Percentiles rank a stretch among this genome's conserved stretches.
Evolutionary conservation across 345 rosid species (phyloP).

Genomic region (Triadica sebifera): DNA sequence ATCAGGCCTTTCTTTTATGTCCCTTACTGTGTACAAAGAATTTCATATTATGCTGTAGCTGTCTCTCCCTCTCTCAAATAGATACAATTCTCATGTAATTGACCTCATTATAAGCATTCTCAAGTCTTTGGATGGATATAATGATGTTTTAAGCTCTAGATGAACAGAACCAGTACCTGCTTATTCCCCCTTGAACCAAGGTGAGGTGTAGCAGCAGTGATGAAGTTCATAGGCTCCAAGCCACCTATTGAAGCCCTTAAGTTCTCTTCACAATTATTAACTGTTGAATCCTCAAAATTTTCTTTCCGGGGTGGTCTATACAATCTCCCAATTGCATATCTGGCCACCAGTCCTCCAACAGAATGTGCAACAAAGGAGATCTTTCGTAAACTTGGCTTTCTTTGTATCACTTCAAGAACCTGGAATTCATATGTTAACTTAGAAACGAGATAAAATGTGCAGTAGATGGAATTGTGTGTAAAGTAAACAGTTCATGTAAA

Average conservation of each 20-base stretch:
- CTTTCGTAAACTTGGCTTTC: slow-evolving; percentile 59
- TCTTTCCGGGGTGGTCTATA: slow-evolving; percentile 53
- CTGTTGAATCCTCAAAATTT: slow-evolving; percentile 27
- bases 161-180: slow-evolving; percentile 50
- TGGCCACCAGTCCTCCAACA: slow-evolving; percentile 85
- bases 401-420: slow-evolving; percentile 74
- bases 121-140: slow-evolving; percentile 11
- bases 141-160: slow-evolving; percentile 9
- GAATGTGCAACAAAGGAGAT: slow-evolving; percentile 94
- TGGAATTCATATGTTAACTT: slow-evolving; percentile 28
- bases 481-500: not conserved
- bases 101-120: not conserved
- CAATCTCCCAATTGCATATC: slow-evolving; percentile 89
- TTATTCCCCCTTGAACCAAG: slow-evolving; percentile 95
- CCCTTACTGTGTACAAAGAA: not conserved
- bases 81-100: not conserved
- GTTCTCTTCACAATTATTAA: slow-evolving; percentile 27
- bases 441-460: slow-evolving; percentile 3
- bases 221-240: slow-evolving; percentile 81
- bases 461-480: not conserved
- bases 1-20: not conserved
- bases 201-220: slow-evolving; percentile 95
- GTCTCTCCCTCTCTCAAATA: not conserved
- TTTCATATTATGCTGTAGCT: not conserved
- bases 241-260: slow-evolving; percentile 63